A percentile compares a stretch with the other conserved stretches of the same genome.
These are phyloP conservation scores for Saccharomycopsis sp. DNA, from an alignment of 805 yeast species.

Conservation along the genomic window DNA sequence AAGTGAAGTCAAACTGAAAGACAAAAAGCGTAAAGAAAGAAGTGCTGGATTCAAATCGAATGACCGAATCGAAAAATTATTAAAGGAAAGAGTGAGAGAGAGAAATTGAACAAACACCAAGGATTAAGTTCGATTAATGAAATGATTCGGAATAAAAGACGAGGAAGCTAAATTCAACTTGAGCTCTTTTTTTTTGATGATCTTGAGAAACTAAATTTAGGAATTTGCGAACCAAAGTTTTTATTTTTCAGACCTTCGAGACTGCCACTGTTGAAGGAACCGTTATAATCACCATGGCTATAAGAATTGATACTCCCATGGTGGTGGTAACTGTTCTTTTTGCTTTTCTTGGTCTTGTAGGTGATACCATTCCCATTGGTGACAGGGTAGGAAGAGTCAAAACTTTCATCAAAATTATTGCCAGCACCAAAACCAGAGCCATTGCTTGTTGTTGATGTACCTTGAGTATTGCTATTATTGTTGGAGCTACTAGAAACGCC, in stretches of 20 bases:
- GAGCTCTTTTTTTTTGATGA: slow-evolving; percentile 13
- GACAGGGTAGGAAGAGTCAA: slow-evolving; percentile 6
- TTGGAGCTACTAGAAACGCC: slow-evolving; percentile 10
- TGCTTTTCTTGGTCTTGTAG: slow-evolving; percentile 11
- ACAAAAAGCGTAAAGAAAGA: background rate
- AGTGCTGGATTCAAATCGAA: background rate
- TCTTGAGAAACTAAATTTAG: slow-evolving; percentile 17
- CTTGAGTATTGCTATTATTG: background rate
- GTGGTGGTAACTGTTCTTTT: slow-evolving; percentile 7
- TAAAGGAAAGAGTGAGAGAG: background rate
- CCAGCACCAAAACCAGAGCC: background rate
- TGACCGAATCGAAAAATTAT: background rate
- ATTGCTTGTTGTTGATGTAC: background rate
- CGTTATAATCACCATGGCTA: slow-evolving; percentile 2
- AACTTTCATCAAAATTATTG: background rate
- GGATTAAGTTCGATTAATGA: no score
- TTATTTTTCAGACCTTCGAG: slow-evolving; percentile 8
- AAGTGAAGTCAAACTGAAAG: background rate
- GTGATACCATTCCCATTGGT: slow-evolving; percentile 12
- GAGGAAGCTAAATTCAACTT: no score
- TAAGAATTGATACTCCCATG: slow-evolving; percentile 2
- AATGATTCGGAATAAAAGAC: no score
- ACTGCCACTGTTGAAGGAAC: background rate
- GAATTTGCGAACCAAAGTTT: slow-evolving; percentile 18
- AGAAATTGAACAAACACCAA: background rate